Conservation (phyloP, 2,329 filamentous ascomycete genomes). For the Fusarium caatingaense region DNA sequence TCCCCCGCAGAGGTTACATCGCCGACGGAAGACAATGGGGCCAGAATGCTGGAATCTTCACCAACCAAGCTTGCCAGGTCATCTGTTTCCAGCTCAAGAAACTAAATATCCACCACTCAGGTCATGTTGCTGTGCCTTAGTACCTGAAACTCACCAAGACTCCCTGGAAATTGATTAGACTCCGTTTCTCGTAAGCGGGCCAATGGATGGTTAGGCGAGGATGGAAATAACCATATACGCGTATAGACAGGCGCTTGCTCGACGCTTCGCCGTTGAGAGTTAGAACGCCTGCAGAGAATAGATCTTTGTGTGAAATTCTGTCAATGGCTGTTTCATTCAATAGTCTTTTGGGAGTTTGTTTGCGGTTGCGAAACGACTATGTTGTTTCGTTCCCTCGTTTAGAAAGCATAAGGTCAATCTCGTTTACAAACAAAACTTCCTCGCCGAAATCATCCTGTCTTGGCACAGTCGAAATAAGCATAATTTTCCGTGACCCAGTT, state of each 20-base stretch:
- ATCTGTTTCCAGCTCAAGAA: background rate
- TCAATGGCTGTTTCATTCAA: accelerated
- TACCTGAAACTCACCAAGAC: background rate
- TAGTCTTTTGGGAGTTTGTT: accelerated
- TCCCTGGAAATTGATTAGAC: background rate
- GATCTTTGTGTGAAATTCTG: background rate
- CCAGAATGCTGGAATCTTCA: background rate
- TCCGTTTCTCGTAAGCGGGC: background rate
- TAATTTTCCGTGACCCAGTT: constrained; percentile 7
- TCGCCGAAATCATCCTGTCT: background rate
- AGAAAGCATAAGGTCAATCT: background rate
- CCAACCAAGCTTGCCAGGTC: too few relatives aligned
- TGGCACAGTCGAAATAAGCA: constrained; percentile 2
- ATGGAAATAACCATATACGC: background rate
- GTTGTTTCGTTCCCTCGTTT: background rate
- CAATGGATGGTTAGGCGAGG: background rate
- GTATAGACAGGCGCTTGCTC: background rate
- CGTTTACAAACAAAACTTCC: constrained; percentile 1
- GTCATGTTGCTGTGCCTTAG: background rate
- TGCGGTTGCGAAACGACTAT: accelerated
- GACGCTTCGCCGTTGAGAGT: background rate
- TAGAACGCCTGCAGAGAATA: background rate
- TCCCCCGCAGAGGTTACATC: background rate
- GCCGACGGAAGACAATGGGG: background rate
- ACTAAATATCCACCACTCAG: constrained; percentile 2